A percentile compares a stretch with the other conserved stretches of the same genome.
phyloP scores from a whole-genome alignment of 306 rosid species.

The Rosa chinensis region DNA sequence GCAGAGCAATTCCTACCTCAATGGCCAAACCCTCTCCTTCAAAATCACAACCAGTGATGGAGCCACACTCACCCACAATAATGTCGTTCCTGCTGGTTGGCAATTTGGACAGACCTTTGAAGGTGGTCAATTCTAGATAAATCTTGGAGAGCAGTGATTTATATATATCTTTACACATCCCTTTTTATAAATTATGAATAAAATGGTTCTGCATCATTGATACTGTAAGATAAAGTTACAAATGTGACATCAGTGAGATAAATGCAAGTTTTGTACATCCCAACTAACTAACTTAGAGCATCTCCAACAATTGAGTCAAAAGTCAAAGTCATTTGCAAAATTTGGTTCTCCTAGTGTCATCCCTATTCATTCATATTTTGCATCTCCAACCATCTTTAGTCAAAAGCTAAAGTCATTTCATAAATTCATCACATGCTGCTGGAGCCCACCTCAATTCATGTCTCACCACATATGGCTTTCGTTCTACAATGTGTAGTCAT shows the following conservation, averaged over 20 bases:
- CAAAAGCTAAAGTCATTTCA: too few relatives aligned
- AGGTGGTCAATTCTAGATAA: slow-evolving; percentile 33
- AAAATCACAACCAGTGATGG: slow-evolving; percentile 35
- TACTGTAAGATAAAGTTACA: neutral
- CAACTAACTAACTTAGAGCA: neutral
- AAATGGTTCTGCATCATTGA: neutral
- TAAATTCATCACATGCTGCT: too few relatives aligned
- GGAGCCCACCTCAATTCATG: too few relatives aligned
- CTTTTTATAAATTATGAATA: neutral
- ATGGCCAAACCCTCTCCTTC: slow-evolving; percentile 42
- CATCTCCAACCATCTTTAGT: too few relatives aligned
- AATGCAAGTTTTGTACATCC: neutral
- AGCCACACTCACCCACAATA: slow-evolving; percentile 18
- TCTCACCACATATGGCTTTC: too few relatives aligned
- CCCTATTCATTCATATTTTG: too few relatives aligned
- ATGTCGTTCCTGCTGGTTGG: slow-evolving; percentile 34
- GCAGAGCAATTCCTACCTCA: slow-evolving; percentile 42
- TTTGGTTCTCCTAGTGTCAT: too few relatives aligned
- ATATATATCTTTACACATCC: neutral
- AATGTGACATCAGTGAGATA: neutral
- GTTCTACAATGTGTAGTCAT: too few relatives aligned
- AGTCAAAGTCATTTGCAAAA: too few relatives aligned
- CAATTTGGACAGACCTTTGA: slow-evolving; percentile 44
- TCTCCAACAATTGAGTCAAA: too few relatives aligned
- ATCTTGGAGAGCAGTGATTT: neutral